Evolutionary conservation across 306 rosid species (phyloP), one percentile per base, ranked within the genome.

Genomic region (Cucurbita pepo): DNA sequence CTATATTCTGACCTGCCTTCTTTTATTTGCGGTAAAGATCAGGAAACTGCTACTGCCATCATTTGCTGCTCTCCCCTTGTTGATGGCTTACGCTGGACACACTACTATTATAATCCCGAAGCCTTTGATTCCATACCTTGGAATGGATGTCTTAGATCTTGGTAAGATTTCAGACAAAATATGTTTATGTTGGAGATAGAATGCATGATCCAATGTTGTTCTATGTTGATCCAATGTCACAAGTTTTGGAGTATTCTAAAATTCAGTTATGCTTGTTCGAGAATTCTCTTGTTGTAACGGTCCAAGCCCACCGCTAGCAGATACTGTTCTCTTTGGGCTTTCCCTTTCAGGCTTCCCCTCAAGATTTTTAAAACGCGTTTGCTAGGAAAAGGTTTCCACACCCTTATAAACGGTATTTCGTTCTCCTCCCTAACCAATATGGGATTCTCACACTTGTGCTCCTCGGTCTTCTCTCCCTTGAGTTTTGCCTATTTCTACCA

Each of bases 31-130:
- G 80, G 73, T 72, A 78, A 81, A 79, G 88, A 85, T 80, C 99
- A 94, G 97, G 85, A 94, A 94, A 82, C 45, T 94, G 69, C 44
- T 91, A 16, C 85, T 94, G 52, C 99, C 99, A 48, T 91, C 99
- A 51, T 77, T 94, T 87, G 97, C 97, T 38, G 89, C 97, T 73
- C 94, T 94, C 77, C 94, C 97, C 72, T 83, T 94, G 91, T 79
- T 94, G 81, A 94, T 94, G 97, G 99, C 99, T 51, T 94, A 94
- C 83, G 97, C 97, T 79, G 99, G 99, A 81, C 99, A 94, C 81
- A 94, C 99, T 54, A 90, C 96, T 73, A 94, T 94, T 75, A 51
- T 94, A 77, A 85, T 94, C 77, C 99, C 99, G 14, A 94, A 94
- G 81, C 99, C 97, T 78, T 94, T 94, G 44, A 84, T 83, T 51